Evolutionary conservation across 306 rosid genomes (phyloP), one percentile per base, ranked within the genome.

Genomic region (Inga oerstediana): DNA sequence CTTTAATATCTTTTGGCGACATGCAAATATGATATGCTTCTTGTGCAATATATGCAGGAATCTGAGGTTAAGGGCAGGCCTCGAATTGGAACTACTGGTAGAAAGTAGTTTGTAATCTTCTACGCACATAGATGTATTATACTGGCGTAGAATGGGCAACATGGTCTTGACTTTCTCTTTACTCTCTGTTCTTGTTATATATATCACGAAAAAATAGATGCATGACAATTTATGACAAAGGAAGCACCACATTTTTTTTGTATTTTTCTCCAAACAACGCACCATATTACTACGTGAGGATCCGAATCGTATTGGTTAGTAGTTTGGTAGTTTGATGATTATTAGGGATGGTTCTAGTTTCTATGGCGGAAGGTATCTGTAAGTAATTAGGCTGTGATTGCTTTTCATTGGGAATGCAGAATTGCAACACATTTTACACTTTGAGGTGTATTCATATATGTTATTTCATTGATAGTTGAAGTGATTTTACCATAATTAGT

Each of bases 81-180:
- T 12, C 58, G 39, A 30, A 13, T 72, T 22, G 76, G 76, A 44
- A 13, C 76, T 45, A 43, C 76, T 22, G 39, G 76, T 7, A 72
- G 76, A 45, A 72, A 72, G 58, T 72, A 82, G 30, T 82, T 66
- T 22, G 81, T 15, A 41, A 15, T 72, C 64, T 49, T 72, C 56
- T 72, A 39, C 77, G 85, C 64, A 70, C 3, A 69, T 61, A 76
- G 66, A 51, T 76, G 76, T 74, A 44, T 39, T 14, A 81, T 48
- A 22, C 75, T 22, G 14, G 22, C 72, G 72, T 22, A 73, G 27
- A 22, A 27, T 76, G 27, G 62, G 27, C 39, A 6, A 6, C 58
- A n/a, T 58, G 32, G 4, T 58, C 45, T 35, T 45, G 72, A 39
- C 72, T 75, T 61, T 61, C 30, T 78, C 56, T 78, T 35, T 10